Percentiles rank a stretch among this genome's conserved stretches.
These are phyloP conservation scores for Pichia sp. DNA, from an alignment of 1,139 yeast genomes.

Conservation along the genomic window DNA sequence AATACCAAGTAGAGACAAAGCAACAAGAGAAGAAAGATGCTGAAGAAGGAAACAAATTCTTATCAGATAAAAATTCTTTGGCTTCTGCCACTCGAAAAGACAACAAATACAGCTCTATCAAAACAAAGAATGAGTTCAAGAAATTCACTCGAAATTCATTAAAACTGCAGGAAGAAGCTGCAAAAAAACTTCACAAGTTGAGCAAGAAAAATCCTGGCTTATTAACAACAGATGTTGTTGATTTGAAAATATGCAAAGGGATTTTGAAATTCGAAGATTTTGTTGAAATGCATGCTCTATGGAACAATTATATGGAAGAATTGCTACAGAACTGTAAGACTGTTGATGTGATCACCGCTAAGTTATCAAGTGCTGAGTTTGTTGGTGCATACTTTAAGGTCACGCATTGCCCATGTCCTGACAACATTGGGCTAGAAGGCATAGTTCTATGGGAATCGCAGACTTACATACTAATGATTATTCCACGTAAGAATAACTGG, in stretches of 20 bases:
- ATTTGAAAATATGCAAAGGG: constrained; percentile 34
- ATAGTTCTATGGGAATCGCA: constrained; percentile 87
- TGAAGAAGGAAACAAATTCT: constrained; percentile 4
- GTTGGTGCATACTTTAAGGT: constrained; percentile 73
- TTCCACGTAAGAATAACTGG: constrained; percentile 42
- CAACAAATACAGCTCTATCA: constrained; percentile 24
- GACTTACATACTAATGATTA: constrained; percentile 63
- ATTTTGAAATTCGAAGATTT: constrained; percentile 55
- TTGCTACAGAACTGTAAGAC: constrained; percentile 34
- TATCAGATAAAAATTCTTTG: not conserved
- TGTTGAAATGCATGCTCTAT: constrained; percentile 46
- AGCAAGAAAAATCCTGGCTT: constrained; percentile 28
- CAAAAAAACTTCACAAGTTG: constrained; percentile 35
- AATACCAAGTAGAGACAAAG: constrained; percentile 18
- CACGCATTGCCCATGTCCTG: constrained; percentile 50
- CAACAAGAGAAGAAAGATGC: constrained; percentile 12
- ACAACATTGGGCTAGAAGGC: constrained; percentile 63
- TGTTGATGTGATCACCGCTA: constrained; percentile 40
- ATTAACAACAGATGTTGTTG: constrained; percentile 27
- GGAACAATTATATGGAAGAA: constrained; percentile 59
- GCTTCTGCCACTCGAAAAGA: not conserved
- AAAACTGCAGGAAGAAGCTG: constrained; percentile 37
- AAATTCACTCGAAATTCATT: constrained; percentile 39
- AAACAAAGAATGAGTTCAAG: constrained; percentile 45
- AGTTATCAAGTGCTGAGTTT: constrained; percentile 75